Evolutionary conservation across 225 moss, liverwort and hornwort species (phyloP).

Genomic region (Physcomitrellopsis africana): DNA sequence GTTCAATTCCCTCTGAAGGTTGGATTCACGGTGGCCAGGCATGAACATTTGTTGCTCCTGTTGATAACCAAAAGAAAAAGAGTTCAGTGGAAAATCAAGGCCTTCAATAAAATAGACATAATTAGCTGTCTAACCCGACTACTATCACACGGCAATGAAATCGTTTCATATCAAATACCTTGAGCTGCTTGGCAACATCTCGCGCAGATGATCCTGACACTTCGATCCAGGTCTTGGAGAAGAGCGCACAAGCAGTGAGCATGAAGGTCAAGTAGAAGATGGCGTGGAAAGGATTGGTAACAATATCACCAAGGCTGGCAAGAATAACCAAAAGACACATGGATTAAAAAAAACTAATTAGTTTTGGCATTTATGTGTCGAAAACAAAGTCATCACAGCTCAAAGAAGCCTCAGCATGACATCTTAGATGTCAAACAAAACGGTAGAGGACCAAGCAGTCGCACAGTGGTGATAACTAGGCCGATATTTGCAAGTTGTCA

Average conservation of each 20-base stretch:
- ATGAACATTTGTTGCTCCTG: conserved; percentile 99
- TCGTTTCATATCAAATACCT: conserved; percentile 41
- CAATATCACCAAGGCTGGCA: conserved; percentile 85
- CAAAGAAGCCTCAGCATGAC: too few species aligned
- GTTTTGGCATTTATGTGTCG: conserved; percentile 29
- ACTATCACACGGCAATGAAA: not conserved
- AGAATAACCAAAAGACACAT: not conserved
- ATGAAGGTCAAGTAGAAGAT: conserved; percentile 92
- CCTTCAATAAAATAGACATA: too few species aligned
- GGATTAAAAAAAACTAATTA: not conserved
- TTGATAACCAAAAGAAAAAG: not conserved
- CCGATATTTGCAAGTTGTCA: too few species aligned
- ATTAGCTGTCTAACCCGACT: too few species aligned
- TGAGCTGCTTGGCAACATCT: conserved; percentile 96
- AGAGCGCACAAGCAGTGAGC: conserved; percentile 97
- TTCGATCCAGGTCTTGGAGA: conserved; percentile 94
- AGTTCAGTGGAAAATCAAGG: not conserved
- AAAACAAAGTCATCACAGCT: conserved; percentile 53
- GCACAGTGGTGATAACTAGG: too few species aligned
- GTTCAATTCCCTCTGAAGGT: conserved; percentile 93
- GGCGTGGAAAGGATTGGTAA: conserved; percentile 92
- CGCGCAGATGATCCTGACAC: conserved; percentile 95
- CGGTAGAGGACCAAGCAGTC: too few species aligned
- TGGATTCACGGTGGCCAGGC: conserved; percentile 97
- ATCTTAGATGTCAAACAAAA: too few species aligned